phyloP scores from a whole-genome alignment of 2,329 filamentous ascomycete species.

The Exserohilum turcica region DNA sequence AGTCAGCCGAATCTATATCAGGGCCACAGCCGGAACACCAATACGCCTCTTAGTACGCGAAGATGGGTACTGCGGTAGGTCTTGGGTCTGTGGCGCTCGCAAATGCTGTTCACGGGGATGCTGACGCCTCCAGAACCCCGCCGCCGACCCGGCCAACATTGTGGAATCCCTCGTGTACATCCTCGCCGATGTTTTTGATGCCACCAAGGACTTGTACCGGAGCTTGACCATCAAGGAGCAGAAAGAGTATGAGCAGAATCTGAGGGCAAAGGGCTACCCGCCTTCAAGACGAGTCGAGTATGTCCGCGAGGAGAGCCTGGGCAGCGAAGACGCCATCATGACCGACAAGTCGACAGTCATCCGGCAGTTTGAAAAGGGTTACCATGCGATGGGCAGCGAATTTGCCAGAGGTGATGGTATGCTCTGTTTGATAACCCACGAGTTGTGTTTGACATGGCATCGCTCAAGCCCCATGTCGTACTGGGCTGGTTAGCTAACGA shows the following conservation, averaged over 20 bases:
- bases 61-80: conserved; percentile 36
- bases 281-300: conserved; percentile 33
- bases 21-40: conserved; percentile 15
- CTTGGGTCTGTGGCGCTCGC: not conserved
- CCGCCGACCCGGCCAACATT: conserved; percentile 34
- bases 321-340: conserved; percentile 36
- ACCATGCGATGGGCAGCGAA: conserved; percentile 32
- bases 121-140: conserved; percentile 30
- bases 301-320: conserved; percentile 32
- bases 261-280: conserved; percentile 39
- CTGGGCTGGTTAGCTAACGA: not conserved
- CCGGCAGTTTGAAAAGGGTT: conserved; percentile 37
- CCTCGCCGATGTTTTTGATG: conserved; percentile 44
- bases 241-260: conserved; percentile 37
- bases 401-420: conserved; percentile 45
- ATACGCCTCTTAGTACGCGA: not conserved
- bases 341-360: conserved; percentile 42
- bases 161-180: conserved; percentile 41
- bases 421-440: not conserved
- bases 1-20: conserved; percentile 18
- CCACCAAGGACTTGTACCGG: conserved; percentile 40
- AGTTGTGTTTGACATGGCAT: not conserved
- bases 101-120: not conserved
- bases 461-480: not conserved
- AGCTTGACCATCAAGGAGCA: conserved; percentile 41